These are phyloP conservation scores for Leishmania major DNA, from an alignment of 208 protist genomes.

Conservation along the genomic window DNA sequence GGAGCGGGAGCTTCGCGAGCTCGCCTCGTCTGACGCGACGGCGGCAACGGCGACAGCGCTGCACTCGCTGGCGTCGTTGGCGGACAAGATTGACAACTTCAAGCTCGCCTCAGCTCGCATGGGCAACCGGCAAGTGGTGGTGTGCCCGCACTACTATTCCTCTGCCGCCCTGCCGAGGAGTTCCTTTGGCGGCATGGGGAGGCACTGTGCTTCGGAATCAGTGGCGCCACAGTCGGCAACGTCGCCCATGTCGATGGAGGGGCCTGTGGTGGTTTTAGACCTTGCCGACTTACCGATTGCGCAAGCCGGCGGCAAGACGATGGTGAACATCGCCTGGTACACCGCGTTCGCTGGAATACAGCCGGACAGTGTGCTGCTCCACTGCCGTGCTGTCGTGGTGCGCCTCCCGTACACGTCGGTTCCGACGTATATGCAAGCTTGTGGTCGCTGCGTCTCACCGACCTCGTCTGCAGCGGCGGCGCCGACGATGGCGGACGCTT, in stretches of 20 bases:
- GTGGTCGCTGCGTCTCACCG: too few species aligned
- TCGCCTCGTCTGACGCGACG: slow-evolving; percentile 1
- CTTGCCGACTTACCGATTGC: slow-evolving; percentile 36
- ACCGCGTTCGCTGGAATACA: slow-evolving; percentile 57
- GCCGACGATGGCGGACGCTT: slow-evolving; percentile 20
- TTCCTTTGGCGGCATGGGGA: not conserved
- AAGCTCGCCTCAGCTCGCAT: slow-evolving; percentile 24
- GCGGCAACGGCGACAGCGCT: not conserved
- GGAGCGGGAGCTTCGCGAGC: slow-evolving; percentile 3
- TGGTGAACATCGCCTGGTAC: slow-evolving; percentile 62
- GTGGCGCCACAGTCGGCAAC: not conserved
- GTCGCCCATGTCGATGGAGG: not conserved
- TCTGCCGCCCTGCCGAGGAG: slow-evolving; percentile 14
- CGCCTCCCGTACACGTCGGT: slow-evolving; percentile 58
- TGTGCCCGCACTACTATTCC: slow-evolving; percentile 72
- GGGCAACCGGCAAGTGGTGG: slow-evolving; percentile 42
- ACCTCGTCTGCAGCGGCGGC: not conserved
- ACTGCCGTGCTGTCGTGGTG: slow-evolving; percentile 48
- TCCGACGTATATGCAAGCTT: slow-evolving; percentile 22
- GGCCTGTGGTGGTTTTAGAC: slow-evolving; percentile 60
- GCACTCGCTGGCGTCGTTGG: slow-evolving; percentile 11
- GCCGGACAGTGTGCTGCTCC: slow-evolving; percentile 34
- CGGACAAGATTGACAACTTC: slow-evolving; percentile 27
- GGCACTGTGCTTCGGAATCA: not conserved
- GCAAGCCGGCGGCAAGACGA: slow-evolving; percentile 28